Evolutionary conservation across 257 asterid species (phyloP), one percentile per base, ranked within the genome.

Genomic region (Rauvolfia tetraphylla): DNA sequence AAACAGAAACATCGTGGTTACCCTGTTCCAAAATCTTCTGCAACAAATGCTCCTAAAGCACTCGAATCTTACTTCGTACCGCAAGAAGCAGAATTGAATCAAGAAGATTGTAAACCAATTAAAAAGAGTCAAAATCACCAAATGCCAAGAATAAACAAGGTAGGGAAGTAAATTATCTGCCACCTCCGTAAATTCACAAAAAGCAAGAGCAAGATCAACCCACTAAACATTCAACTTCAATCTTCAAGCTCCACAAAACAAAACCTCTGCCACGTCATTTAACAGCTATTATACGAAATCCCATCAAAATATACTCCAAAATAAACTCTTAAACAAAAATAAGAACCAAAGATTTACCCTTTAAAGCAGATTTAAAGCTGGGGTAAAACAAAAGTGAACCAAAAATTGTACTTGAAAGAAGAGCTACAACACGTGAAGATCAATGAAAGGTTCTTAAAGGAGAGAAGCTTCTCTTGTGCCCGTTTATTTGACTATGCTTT

Each of bases 261-360:
- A 33, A 33, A 33, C 25, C 42, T 15, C 23, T 62, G 1, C 31
- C 23, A 22, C 18, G 3, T 23, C 49, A 8, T 78, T 59, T 25
- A 31, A 46, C 42, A 58, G 72, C 66, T 34, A n/a, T n/a, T n/a
- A 53, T 15, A 71, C 13, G 0, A 34, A 61, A 76, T n/a, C 51
- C 73, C 66, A 58, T 31, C 17, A 59, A 59, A 57, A 58, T 25
- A 15, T 25, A 18, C 2, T 66, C 48, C 33, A 67, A 66, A 53
- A 68, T 17, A 72, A 4, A 62, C 62, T 22, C 27, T 66, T 33
- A 11, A 33, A 48, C 22, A 34, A 65, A 20, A 49, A n/a, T 7
- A 38, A 48, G 33, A 17, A 41, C 38, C 25, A 38, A 78, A 78
- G 58, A 51, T 48, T 72, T 41, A 78, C 81, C 81, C 72, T 72